Evolutionary conservation across 441 rosid genomes (phyloP).

Genomic region (Croton laevigatus): DNA sequence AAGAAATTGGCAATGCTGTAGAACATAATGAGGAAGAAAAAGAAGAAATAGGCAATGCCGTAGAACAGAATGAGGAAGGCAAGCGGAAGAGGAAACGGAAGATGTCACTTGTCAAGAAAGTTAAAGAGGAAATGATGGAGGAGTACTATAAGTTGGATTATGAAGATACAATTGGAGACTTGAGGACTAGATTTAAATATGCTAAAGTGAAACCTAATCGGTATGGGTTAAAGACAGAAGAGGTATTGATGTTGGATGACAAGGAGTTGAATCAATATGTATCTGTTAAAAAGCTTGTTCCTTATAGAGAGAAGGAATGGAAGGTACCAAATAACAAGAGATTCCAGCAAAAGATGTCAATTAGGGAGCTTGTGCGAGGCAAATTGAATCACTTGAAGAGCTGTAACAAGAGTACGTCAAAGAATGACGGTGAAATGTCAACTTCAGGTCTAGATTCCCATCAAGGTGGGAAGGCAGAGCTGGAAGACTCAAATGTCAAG

Average conservation of each 20-base stretch:
- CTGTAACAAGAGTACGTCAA: constrained; percentile 33
- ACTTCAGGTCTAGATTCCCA: constrained; percentile 24
- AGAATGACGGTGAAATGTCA: constrained; percentile 25
- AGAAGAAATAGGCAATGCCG: constrained; percentile 28
- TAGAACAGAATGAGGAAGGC: constrained; percentile 39
- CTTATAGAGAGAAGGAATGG: constrained; percentile 75
- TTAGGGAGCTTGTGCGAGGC: constrained; percentile 37
- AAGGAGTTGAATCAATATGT: constrained; percentile 80
- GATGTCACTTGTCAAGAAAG: constrained; percentile 59
- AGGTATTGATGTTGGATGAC: constrained; percentile 62
- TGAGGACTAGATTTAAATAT: constrained; percentile 89
- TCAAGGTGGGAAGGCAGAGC: constrained; percentile 23
- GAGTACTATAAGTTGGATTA: constrained; percentile 90
- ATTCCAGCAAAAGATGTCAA: constrained; percentile 45
- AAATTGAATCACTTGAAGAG: constrained; percentile 33
- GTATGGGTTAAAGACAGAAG: constrained; percentile 56
- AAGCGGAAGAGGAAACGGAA: constrained; percentile 71
- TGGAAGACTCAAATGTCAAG: constrained; percentile 28
- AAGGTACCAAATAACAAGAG: constrained; percentile 53
- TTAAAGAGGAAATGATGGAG: constrained; percentile 76
- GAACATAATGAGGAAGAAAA: constrained; percentile 37
- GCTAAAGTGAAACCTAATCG: constrained; percentile 66
- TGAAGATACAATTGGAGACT: constrained; percentile 79
- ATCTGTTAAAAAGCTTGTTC: constrained; percentile 76
- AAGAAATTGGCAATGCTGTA: neutral